Base-by-base conservation (phyloP, 208 protist genomes). In the Crithidia bombi region DNA sequence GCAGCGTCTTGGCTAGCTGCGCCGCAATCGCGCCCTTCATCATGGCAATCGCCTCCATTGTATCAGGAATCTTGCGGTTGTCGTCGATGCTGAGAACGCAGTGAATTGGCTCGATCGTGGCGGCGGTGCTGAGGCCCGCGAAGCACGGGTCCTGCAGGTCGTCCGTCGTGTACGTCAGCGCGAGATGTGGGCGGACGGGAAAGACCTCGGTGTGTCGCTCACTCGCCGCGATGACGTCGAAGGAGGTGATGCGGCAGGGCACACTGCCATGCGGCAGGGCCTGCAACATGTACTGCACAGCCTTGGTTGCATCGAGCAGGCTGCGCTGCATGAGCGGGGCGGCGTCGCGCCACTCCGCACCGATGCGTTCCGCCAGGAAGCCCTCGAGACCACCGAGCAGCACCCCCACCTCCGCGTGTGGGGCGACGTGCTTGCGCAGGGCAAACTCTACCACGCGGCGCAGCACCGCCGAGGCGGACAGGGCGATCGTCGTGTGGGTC, bases 21-120 rank as follows among this genome's bases (percentile, higher is more conserved):
- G 87, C 91, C 64, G 83, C 84, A 62, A 96, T 91, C 49, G 91
- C 91, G 49, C 88, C 89, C 69, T 94, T 94, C 79, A 94, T 94
- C 65, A 86, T 78, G 7, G 72, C 71, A 68, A 96, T 96, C 19
- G 87, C 91, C 61, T 96, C 88, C 35, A 85, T 56, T 23, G 86
- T 91, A 70, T 96, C 91, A 10, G 91, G 91, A 46, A 96, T 94
- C 51, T 87, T 87, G 55, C 75, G 73, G 73, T 82, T 86, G 66
- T 96, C 91, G 64, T 94, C 89, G 63, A 96, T 94, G 49, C 72
- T 87, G 32, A 96, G 72, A 14, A 96, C 89, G 55, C 78, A 84
- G 73, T 92, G 81, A 47, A 96, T 84, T 33, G 89, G 89, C 65
- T 89, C 82, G 33, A 96, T 84, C 23, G 72, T 86, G 14, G 88